phyloP scores from a whole-genome alignment of 2,329 filamentous ascomycete species.

The Trichophyton rubrum region DNA sequence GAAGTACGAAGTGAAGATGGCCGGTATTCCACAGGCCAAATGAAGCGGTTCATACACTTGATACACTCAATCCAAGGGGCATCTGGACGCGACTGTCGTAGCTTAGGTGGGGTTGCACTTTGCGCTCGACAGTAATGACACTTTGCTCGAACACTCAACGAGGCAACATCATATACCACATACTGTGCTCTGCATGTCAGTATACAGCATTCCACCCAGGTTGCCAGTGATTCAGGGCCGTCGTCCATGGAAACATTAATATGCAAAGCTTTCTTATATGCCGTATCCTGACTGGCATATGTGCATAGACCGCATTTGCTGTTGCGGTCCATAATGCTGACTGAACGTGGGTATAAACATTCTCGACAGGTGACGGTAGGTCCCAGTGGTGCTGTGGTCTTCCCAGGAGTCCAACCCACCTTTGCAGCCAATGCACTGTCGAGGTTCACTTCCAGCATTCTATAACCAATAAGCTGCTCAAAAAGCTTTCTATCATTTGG shows the following conservation, averaged over 20 bases:
- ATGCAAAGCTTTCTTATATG: conserved; percentile 10
- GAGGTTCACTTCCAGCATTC: conserved; percentile 37
- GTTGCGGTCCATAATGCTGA: conserved; percentile 36
- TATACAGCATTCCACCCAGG: conserved; percentile 40
- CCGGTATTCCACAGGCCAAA: conserved; percentile 38
- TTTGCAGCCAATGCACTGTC: conserved; percentile 33
- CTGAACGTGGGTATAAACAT: conserved; percentile 38
- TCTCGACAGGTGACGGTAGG: conserved; percentile 30
- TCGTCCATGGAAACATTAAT: conserved; percentile 23
- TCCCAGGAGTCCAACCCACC: conserved; percentile 37
- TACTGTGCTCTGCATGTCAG: conserved; percentile 38
- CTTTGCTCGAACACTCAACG: conserved; percentile 36
- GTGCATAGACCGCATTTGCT: conserved; percentile 35
- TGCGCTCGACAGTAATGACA: conserved; percentile 38
- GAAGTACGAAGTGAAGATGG: conserved; percentile 16
- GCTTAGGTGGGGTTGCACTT: background rate
- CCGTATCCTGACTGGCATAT: conserved; percentile 16
- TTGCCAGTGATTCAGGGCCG: conserved; percentile 21
- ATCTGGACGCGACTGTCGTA: background rate
- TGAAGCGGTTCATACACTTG: conserved; percentile 35
- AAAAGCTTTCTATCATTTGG: conserved; percentile 33
- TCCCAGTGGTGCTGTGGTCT: conserved; percentile 34
- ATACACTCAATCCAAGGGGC: conserved; percentile 37
- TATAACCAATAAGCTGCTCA: conserved; percentile 35
- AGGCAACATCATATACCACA: conserved; percentile 36